Conservation (phyloP, 1,139 yeast species). For the Debaryomyces psychrophilus region DNA sequence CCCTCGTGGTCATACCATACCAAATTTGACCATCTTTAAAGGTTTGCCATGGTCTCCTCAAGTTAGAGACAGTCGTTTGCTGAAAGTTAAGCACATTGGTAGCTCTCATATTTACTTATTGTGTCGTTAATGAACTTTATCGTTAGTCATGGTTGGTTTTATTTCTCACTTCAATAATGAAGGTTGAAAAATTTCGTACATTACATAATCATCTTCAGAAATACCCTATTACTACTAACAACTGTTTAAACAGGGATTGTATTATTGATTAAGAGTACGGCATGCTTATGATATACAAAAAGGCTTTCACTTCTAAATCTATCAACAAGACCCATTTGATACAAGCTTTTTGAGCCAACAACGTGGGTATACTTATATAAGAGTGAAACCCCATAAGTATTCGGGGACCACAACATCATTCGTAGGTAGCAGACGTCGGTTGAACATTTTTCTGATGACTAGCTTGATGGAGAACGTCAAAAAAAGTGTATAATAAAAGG, state of each 20-base stretch:
- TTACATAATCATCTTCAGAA: slow-evolving; percentile 9
- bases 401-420: slow-evolving; percentile 42
- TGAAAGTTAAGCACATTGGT: slow-evolving; percentile 55
- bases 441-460: slow-evolving; percentile 30
- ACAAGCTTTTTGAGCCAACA: slow-evolving; percentile 33
- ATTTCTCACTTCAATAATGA: slow-evolving; percentile 1
- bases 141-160: neutral
- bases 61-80: slow-evolving; percentile 49
- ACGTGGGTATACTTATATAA: slow-evolving; percentile 36
- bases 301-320: slow-evolving; percentile 19
- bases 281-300: neutral
- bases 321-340: slow-evolving; percentile 39
- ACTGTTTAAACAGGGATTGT: neutral
- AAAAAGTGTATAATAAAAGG: slow-evolving; percentile 42
- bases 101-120: slow-evolving; percentile 50
- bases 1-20: slow-evolving; percentile 76
- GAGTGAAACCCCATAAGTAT: slow-evolving; percentile 37
- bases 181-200: slow-evolving; percentile 6
- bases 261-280: neutral
- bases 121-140: neutral
- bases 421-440: slow-evolving; percentile 30
- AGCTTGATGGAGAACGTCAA: slow-evolving; percentile 42
- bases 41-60: slow-evolving; percentile 89
- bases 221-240: neutral
- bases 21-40: slow-evolving; percentile 81